phyloP scores from a whole-genome alignment of 148 eudicot genomes.

The Vaccinium corymbosum region DNA sequence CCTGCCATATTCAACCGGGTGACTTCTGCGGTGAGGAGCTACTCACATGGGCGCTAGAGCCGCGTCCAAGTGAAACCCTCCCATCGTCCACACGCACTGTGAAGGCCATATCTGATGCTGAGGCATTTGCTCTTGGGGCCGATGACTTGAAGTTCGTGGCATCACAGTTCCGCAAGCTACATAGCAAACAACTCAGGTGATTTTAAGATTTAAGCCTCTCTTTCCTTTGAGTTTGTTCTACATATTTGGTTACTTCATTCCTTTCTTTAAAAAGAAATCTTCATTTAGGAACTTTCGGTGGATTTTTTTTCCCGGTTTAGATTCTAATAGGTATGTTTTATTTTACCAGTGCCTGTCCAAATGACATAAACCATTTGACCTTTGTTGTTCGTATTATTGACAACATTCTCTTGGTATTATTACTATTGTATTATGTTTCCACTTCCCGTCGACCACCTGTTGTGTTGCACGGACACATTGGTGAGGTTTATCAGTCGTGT shows the following conservation, averaged over 20 bases:
- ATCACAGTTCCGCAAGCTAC: conserved; percentile 59
- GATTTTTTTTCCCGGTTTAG: background rate
- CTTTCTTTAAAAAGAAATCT: background rate
- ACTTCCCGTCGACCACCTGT: no score
- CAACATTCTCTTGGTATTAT: no score
- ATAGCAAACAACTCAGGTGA: conserved; percentile 57
- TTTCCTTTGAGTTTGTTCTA: background rate
- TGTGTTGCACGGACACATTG: background rate
- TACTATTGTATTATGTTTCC: no score
- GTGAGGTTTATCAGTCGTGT: background rate
- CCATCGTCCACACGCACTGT: conserved; percentile 84
- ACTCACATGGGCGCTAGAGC: conserved; percentile 70
- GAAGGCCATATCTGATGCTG: conserved; percentile 65
- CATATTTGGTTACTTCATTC: background rate
- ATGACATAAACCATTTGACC: no score
- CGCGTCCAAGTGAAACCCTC: conserved; percentile 43
- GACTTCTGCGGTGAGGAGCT: conserved; percentile 85
- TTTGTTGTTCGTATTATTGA: no score
- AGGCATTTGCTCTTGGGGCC: conserved; percentile 63
- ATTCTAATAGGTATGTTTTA: background rate
- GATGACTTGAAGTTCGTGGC: conserved; percentile 75
- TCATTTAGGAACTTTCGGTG: background rate
- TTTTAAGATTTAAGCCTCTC: background rate
- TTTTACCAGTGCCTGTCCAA: no score
- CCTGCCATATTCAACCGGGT: conserved; percentile 50